phyloP scores from a whole-genome alignment of 2,329 filamentous ascomycete genomes.

The Gaeumannomyces sp. region DNA sequence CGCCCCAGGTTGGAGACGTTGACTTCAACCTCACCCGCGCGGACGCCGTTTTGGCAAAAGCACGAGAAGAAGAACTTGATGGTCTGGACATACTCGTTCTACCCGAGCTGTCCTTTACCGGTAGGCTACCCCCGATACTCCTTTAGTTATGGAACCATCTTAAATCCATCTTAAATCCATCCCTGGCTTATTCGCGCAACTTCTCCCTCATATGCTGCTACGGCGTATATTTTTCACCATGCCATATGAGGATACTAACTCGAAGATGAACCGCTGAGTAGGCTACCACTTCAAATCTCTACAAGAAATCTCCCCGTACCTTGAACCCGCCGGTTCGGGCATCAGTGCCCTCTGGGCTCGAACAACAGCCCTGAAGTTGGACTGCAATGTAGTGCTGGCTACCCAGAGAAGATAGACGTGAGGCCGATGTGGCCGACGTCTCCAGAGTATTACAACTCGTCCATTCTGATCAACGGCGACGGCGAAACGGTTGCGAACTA shows the following conservation, averaged over 20 bases:
- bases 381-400: slow-evolving; percentile 64
- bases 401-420: slow-evolving; percentile 62
- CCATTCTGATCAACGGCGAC: slow-evolving; percentile 48
- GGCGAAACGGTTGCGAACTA: slow-evolving; percentile 57
- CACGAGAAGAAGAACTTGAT: slow-evolving; percentile 49
- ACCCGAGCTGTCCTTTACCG: slow-evolving; percentile 70
- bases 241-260: not conserved
- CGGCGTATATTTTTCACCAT: no score
- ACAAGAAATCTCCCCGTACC: slow-evolving; percentile 58
- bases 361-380: slow-evolving; percentile 56
- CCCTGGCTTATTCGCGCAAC: not conserved
- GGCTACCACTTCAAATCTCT: slow-evolving; percentile 75
- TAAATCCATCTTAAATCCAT: no score
- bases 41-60: slow-evolving; percentile 53
- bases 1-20: slow-evolving; percentile 62
- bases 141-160: no score
- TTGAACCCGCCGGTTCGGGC: slow-evolving; percentile 61
- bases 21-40: slow-evolving; percentile 65
- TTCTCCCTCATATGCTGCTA: no score
- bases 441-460: slow-evolving; percentile 50
- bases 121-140: slow-evolving; percentile 33
- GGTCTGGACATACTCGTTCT: slow-evolving; percentile 69
- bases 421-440: slow-evolving; percentile 41
- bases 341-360: slow-evolving; percentile 67
- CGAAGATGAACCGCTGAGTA: slow-evolving; percentile 19